Conservation (phyloP, 805 yeast genomes). For the Pichia heedii region DNA sequence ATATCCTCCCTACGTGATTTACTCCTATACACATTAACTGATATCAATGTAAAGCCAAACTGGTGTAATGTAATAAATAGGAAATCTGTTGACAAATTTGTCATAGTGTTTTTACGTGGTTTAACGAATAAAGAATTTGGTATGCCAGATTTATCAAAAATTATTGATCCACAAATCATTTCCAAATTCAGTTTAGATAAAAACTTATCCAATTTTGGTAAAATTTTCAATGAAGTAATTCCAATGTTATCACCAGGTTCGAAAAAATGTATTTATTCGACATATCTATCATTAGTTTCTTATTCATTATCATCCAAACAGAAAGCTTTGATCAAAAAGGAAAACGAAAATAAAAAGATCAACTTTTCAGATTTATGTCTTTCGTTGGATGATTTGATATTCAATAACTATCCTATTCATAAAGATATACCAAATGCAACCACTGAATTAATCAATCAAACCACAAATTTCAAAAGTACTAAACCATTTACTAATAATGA, state of each 20-base stretch:
- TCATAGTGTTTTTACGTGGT: conserved; percentile 60
- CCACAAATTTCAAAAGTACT: conserved; percentile 46
- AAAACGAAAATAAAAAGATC: conserved; percentile 29
- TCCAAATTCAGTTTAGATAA: conserved; percentile 3
- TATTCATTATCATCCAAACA: conserved; percentile 53
- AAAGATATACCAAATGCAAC: conserved; percentile 25
- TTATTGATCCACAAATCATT: conserved; percentile 10
- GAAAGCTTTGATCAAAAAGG: conserved; percentile 30
- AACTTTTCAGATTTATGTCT: conserved; percentile 47
- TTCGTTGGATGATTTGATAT: conserved; percentile 37
- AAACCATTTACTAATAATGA: conserved; percentile 43
- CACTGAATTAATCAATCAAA: conserved; percentile 11
- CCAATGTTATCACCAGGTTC: conserved; percentile 63
- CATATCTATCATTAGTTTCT: conserved; percentile 45
- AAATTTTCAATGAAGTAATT: conserved; percentile 33
- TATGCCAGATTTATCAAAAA: conserved; percentile 8
- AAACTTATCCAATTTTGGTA: conserved; percentile 28
- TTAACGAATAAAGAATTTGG: conserved; percentile 40
- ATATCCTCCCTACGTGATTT: conserved; percentile 39
- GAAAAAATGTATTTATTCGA: conserved; percentile 42
- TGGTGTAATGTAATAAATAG: conserved; percentile 46
- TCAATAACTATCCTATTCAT: conserved; percentile 50
- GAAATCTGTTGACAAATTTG: conserved; percentile 40
- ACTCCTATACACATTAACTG: conserved; percentile 33
- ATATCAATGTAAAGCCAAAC: conserved; percentile 33